Base-by-base conservation (phyloP, 148 eudicot genomes). In the Silene uniflora region DNA sequence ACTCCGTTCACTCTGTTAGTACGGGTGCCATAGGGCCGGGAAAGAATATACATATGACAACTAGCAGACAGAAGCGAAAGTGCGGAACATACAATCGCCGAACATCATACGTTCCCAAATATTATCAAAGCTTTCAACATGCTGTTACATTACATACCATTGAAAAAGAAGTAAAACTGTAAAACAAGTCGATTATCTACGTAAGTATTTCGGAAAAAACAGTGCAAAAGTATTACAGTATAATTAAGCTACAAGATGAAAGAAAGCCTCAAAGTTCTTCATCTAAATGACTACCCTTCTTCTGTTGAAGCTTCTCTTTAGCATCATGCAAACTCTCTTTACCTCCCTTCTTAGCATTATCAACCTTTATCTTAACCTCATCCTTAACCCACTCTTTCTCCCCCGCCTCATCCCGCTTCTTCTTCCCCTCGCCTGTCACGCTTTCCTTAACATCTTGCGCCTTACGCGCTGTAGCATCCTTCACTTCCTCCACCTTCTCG, bases 401-500 rank as follows among this genome's bases (percentile, higher is more conserved):
- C 58, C 10, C 44, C 19, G 44, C 71, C 10, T 65, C 77, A 7
- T 75, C 77, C 18, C 46, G 19, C 39, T 35, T 60, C 27, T 25
- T 47, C 42, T 47, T 65, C 11, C 44, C 77, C 77, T 23, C 24
- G 8, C 66, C 39, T 1, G 7, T n/a, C 4, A 68, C 80, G 6
- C 49, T 68, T 55, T 77, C 80, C 75, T 77, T 60, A 3, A 67
- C 79, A 6, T 70, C 63, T 44, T 77, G 58, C 10, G 21, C 56
- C 14, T 29, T 76, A 0, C 47, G 8, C 2, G 67, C 58, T 13
- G 62, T 46, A 1, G 69, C 27, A 23, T 77, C 75, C 49, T 77
- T 77, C 19, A 73, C 70, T 2, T 77, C 56, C 16, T 29, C 80
- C 59, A 46, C 79, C 60, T 76, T 76, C 63, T 76, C 59, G 2